phyloP scores from a whole-genome alignment of 371 early-diverging fungal species.

The Spiromyces aspiralis region DNA sequence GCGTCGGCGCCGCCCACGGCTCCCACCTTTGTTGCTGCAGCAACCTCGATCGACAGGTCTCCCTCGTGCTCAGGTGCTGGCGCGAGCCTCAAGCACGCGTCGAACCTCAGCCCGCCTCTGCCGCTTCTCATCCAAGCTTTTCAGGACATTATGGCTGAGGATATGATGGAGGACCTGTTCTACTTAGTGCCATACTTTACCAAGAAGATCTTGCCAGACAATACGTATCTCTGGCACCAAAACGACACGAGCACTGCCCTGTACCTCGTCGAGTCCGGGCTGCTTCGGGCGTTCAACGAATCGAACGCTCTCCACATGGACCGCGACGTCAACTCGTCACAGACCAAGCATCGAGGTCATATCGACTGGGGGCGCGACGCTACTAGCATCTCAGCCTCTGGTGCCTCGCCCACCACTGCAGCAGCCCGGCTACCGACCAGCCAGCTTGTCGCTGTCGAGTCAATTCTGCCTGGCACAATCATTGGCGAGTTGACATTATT shows the following conservation, averaged over 20 bases:
- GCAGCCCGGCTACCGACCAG: neutral
- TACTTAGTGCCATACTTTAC: constrained; percentile 46
- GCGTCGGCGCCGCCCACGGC: neutral
- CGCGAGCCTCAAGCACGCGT: no score
- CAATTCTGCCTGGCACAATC: constrained; percentile 56
- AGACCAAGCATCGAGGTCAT: constrained; percentile 1
- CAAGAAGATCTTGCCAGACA: constrained; percentile 30
- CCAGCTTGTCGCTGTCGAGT: constrained; percentile 28
- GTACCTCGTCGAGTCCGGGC: constrained; percentile 61
- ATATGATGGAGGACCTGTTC: constrained; percentile 22
- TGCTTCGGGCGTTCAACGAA: constrained; percentile 41
- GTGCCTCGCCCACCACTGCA: neutral
- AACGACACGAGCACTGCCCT: constrained; percentile 46
- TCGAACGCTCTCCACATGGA: no score
- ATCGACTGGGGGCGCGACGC: neutral
- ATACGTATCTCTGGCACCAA: constrained; percentile 43
- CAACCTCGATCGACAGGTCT: neutral
- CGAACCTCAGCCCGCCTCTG: constrained; percentile 29
- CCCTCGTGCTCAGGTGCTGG: neutral
- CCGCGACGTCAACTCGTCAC: no score
- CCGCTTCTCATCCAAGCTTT: constrained; percentile 49
- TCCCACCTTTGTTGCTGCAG: neutral
- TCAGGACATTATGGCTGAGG: constrained; percentile 30
- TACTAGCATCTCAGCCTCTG: neutral
- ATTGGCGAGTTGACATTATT: constrained; percentile 62